These are phyloP conservation scores for Cunninghamia lanceolata DNA, from an alignment of 75 land plant species.

Conservation along the genomic window DNA sequence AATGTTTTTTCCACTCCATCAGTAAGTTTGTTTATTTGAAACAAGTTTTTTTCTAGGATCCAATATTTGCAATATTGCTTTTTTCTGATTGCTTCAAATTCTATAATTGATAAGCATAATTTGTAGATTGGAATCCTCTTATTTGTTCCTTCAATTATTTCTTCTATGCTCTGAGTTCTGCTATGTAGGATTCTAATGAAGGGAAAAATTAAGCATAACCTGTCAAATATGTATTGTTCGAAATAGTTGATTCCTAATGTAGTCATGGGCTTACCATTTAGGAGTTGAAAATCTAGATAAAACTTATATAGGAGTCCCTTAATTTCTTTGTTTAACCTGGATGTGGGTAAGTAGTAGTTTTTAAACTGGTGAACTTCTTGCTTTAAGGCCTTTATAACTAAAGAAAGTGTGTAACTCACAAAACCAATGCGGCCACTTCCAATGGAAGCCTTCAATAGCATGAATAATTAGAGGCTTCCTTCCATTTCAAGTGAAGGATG, in stretches of 20 bases:
- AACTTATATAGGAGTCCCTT: neutral
- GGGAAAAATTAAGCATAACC: neutral
- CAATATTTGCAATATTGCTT: neutral
- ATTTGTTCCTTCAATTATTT: neutral
- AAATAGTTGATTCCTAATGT: neutral
- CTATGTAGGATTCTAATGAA: neutral
- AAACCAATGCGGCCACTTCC: neutral
- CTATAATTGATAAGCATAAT: slow-evolving; percentile 7
- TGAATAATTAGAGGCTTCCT: neutral
- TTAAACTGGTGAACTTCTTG: neutral
- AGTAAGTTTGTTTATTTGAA: slow-evolving; percentile 38
- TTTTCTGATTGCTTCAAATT: neutral
- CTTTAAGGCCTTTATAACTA: neutral
- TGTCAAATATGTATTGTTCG: neutral
- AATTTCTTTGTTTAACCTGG: neutral
- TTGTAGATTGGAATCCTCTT: neutral
- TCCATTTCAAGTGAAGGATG: neutral
- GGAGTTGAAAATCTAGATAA: no score
- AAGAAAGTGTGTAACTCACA: neutral
- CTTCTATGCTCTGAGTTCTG: neutral
- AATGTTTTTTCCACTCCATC: slow-evolving; percentile 60
- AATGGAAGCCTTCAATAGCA: neutral
- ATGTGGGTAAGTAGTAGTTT: neutral
- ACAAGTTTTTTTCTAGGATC: neutral
- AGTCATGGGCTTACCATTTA: neutral